A percentile compares a stretch with the other conserved stretches of the same genome.
Conservation (phyloP, 2,329 filamentous ascomycete species). For the Venturia oleaginea region DNA sequence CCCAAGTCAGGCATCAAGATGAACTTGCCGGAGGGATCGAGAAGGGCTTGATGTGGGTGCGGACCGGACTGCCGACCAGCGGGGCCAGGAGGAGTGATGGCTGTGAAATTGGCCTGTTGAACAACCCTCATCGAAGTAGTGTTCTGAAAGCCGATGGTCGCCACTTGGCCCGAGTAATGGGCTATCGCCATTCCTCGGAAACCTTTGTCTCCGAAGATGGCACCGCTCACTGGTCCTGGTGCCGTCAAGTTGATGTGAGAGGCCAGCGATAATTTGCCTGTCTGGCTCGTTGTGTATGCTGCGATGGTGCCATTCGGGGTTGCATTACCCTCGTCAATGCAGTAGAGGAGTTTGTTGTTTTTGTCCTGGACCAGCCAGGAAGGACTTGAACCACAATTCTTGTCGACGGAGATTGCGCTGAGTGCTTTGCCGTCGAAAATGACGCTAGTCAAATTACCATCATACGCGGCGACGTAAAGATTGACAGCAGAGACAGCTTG, state of each 20-base stretch:
- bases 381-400: slow-evolving; percentile 45
- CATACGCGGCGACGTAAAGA: slow-evolving; percentile 37
- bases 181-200: slow-evolving; percentile 32
- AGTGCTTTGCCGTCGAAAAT: slow-evolving; percentile 22
- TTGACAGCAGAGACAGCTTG: slow-evolving; percentile 22
- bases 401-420: slow-evolving; percentile 34
- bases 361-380: slow-evolving; percentile 53
- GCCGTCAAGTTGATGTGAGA: slow-evolving; percentile 26
- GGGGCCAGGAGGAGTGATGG: slow-evolving; percentile 8
- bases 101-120: slow-evolving; percentile 4
- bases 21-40: slow-evolving; percentile 30
- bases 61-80: slow-evolving; percentile 22
- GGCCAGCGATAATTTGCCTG: slow-evolving; percentile 31
- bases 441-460: slow-evolving; percentile 35
- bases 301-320: slow-evolving; percentile 40
- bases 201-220: slow-evolving; percentile 31
- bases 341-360: slow-evolving; percentile 45
- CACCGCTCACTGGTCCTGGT: slow-evolving; percentile 31
- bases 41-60: slow-evolving; percentile 27
- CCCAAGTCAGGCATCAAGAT: slow-evolving; percentile 30
- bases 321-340: slow-evolving; percentile 48
- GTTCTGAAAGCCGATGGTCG: neutral
- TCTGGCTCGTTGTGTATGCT: slow-evolving; percentile 27
- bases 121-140: neutral
- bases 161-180: slow-evolving; percentile 24